Base-by-base conservation (phyloP, 805 yeast species). In the Hanseniaspora lachancei region DNA sequence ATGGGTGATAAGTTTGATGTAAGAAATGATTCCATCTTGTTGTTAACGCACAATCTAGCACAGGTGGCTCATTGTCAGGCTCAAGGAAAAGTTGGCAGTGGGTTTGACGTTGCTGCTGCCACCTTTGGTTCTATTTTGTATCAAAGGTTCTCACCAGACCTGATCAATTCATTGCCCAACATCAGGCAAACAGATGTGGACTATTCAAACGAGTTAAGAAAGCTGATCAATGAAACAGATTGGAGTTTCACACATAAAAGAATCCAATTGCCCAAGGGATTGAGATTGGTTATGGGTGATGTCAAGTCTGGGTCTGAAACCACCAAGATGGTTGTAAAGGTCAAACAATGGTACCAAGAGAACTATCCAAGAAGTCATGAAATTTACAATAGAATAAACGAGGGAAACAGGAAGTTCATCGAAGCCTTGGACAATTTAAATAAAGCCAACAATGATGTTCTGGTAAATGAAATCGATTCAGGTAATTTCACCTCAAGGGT, bases 81-180 rank as follows among this genome's bases (percentile, higher is more conserved):
- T 2, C 98, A 93, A 67, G 86, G 87, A 35, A 93, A 93, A 68
- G 82, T 93, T 27, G 98, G 98, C 0, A 88, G 96, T 3, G 98
- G 98, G 0, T 93, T 93, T 68, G 98, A 93, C 66, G 95, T 93
- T 43, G 97, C 96, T 0, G 83, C 97, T 27, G 98, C 98, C 0
- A 83, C 86, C 0, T 91, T 76, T 68, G 98, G 98, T 1, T 85
- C 96, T 0, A 84, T 89, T 47, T 75, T 81, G 6, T 93, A 93
- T 68, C 75, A 78, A 46, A 73, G 98, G 58, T 93, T 93, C 63
- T 70, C 74, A 2, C 86, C 95, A 0, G 66, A 61, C 7, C 58
- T 79, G 38, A 77, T 79, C 49, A 70, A 69, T 36, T 64, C 61
- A 32, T 64, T 78, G 21, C 72, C 70, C 16, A 51, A 18, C 20